Conservation (phyloP, 192 early-diverging fungal genomes). For the Hyaloraphidium curvatum region DNA sequence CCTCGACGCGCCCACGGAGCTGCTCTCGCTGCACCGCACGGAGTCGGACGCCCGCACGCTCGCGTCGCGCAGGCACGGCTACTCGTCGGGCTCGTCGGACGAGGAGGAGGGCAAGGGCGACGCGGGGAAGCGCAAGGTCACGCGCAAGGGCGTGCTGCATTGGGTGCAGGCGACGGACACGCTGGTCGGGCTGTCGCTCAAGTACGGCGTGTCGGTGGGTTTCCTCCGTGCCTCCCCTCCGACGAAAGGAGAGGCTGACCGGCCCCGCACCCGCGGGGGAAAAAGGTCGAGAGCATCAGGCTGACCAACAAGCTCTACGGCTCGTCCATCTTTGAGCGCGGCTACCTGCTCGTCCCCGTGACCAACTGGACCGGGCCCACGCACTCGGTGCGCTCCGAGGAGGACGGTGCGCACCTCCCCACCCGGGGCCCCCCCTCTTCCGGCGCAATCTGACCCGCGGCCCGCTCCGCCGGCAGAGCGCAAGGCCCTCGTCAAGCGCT, state of each 20-base stretch:
- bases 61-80: no score
- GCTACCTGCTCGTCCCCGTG: not conserved
- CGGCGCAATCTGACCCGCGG: not conserved
- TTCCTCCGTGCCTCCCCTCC: not conserved
- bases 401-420: not conserved
- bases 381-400: not conserved
- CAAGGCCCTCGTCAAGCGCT: not conserved
- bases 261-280: not conserved
- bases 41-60: no score
- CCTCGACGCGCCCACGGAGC: no score
- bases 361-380: not conserved
- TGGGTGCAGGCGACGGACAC: not conserved
- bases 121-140: not conserved
- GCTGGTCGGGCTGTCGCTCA: not conserved
- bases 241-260: no score
- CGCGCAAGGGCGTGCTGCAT: not conserved
- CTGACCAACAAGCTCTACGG: not conserved
- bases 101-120: not conserved
- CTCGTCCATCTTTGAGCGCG: not conserved
- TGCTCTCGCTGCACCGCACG: no score
- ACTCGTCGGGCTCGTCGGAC: no score
- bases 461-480: not conserved
- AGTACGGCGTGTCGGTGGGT: slow-evolving; percentile 1
- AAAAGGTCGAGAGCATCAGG: not conserved
- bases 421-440: not conserved